Percentiles rank a stretch among this genome's conserved stretches.
These are phyloP conservation scores for Paspalum notatum DNA, from an alignment of 176 grass and related monocot species.

Conservation along the genomic window DNA sequence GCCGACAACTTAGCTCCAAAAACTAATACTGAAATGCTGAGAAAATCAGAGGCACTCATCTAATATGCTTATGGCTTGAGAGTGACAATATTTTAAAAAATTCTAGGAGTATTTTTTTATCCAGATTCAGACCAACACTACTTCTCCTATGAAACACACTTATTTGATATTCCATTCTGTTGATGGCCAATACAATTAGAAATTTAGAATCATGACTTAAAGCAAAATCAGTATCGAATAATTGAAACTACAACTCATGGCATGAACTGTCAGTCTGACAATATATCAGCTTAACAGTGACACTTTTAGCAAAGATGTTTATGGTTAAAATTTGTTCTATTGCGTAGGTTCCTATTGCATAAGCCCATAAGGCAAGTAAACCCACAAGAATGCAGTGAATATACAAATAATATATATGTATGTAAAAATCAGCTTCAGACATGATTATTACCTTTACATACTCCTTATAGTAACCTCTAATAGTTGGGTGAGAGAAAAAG, in stretches of 20 bases:
- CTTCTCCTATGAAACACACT: constrained; percentile 14
- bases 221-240: not conserved
- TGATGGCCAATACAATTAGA: not conserved
- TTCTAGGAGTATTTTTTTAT: not conserved
- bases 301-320: not conserved
- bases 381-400: constrained; percentile 17
- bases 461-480: constrained; percentile 78
- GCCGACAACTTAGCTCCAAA: not conserved
- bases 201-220: constrained; percentile 8
- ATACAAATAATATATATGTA: not conserved
- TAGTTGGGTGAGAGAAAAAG: constrained; percentile 77
- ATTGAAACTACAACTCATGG: not conserved
- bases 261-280: not conserved
- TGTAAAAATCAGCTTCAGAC: not conserved
- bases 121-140: not conserved
- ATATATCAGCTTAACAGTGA: not conserved
- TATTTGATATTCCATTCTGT: constrained; percentile 7
- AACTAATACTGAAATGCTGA: not conserved
- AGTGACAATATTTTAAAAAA: not conserved
- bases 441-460: constrained; percentile 71
- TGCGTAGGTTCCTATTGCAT: too few species aligned
- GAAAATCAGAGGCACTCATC: not conserved
- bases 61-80: not conserved
- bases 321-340: not conserved
- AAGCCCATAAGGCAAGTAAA: not conserved